These are phyloP conservation scores for Melastoma candidum DNA, from an alignment of 441 rosid species.

Conservation along the genomic window DNA sequence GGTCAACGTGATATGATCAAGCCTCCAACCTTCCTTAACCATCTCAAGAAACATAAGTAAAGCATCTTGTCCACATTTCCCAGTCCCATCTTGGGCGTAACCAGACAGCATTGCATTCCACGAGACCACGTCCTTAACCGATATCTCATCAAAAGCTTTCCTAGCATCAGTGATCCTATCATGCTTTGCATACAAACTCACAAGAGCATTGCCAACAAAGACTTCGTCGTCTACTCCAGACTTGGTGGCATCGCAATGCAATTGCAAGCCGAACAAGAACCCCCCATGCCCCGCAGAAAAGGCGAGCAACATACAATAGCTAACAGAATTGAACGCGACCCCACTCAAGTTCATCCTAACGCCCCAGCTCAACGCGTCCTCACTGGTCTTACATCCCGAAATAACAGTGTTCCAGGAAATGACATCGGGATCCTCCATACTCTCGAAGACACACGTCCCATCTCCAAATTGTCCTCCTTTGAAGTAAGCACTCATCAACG, in stretches of 20 bases:
- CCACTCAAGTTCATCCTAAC: constrained; percentile 41
- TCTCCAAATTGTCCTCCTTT: constrained; percentile 39
- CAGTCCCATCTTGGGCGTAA: constrained; percentile 51
- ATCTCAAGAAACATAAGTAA: constrained; percentile 41
- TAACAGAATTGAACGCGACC: constrained; percentile 53
- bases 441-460: constrained; percentile 52
- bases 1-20: constrained; percentile 74
- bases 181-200: constrained; percentile 60
- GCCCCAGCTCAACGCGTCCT: constrained; percentile 45
- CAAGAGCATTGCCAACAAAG: constrained; percentile 63
- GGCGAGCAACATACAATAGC: constrained; percentile 49
- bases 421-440: constrained; percentile 45
- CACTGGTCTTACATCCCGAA: constrained; percentile 50
- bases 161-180: constrained; percentile 40
- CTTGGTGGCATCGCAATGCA: constrained; percentile 48
- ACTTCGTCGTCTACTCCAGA: constrained; percentile 50
- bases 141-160: constrained; percentile 57
- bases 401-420: constrained; percentile 87
- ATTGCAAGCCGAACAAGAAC: constrained; percentile 49
- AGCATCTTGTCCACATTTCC: constrained; percentile 41
- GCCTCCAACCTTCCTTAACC: constrained; percentile 45
- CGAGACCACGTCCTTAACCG: constrained; percentile 51
- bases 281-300: constrained; percentile 49
- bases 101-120: constrained; percentile 89
- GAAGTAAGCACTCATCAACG: constrained; percentile 57